Percentiles rank a stretch among this genome's conserved stretches.
Conservation (phyloP, 2,329 filamentous ascomycete species). For the Hypoxylon sp. region DNA sequence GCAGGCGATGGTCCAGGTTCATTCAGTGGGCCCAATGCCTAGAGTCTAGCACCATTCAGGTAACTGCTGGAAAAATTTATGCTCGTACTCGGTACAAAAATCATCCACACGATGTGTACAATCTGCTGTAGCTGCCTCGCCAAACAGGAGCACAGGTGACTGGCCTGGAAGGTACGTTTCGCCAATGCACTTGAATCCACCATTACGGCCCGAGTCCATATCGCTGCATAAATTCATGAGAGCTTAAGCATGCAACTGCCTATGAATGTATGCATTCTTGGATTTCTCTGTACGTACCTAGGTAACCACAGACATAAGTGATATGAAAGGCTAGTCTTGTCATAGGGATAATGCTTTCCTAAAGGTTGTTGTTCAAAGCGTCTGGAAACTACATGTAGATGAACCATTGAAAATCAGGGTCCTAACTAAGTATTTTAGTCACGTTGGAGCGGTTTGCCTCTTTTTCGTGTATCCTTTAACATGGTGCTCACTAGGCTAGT, state of each 20-base stretch:
- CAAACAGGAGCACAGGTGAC: constrained; percentile 1
- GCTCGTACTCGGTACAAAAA: constrained; percentile 20
- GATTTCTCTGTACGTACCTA: neutral
- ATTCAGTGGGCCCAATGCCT: constrained; percentile 16
- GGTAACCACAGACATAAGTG: neutral
- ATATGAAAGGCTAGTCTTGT: neutral
- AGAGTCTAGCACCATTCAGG: constrained; percentile 34
- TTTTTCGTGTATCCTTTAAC: neutral
- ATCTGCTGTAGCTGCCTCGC: neutral
- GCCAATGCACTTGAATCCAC: constrained; percentile 22
- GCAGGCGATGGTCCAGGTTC: constrained; percentile 35
- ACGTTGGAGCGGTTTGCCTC: neutral
- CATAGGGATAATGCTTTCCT: neutral
- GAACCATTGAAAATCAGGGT: constrained; percentile 33
- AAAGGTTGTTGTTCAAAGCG: constrained; percentile 1
- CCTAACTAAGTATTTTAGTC: constrained; percentile 34
- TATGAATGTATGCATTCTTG: neutral
- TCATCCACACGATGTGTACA: neutral
- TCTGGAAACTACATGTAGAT: constrained; percentile 21
- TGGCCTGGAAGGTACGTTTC: constrained; percentile 9
- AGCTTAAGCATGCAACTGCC: neutral
- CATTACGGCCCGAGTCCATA: constrained; percentile 27
- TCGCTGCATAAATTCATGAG: constrained; percentile 7
- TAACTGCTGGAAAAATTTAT: constrained; percentile 27
- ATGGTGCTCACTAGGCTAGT: neutral